Evolutionary conservation across 2,329 filamentous ascomycete genomes (phyloP), one percentile per base, ranked within the genome.

Genomic region (Talaromyces piceae): DNA sequence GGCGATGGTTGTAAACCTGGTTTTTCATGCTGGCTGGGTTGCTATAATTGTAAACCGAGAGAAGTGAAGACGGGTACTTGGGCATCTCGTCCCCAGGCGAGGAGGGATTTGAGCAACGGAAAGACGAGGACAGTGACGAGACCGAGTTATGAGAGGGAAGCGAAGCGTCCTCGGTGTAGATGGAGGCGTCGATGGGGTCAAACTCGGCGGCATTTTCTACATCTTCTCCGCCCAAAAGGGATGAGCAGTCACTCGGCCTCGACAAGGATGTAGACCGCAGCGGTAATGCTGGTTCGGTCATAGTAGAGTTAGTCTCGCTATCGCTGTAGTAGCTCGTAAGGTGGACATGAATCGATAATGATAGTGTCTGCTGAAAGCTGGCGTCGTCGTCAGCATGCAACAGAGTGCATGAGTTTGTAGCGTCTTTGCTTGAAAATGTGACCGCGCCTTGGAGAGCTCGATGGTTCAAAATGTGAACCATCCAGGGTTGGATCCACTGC

Each of bases 401-500:
- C 5, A 47, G 41, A 41, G 11, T 28, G 22, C 18, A 59, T 80
- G 75, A 46, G 91, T 84, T 62, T n/a, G n/a, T n/a, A 77, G n/a
- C 95, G 76, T 48, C 95, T 80, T 55, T 33, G 28, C 37, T 49
- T 6, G 51, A 27, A 13, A 47, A 50, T 6, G 47, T 22, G 33
- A 47, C 33, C 16, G 51, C 33, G 20, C 51, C 44, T 27, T 53
- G 47, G 4, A 53, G 30, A 12, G 39, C 51, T 9, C 47, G 51
- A 22, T 53, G 51, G n/a, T 45, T 53, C 11, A 53, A 30, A 6
- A 53, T 49, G 37, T 46, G 43, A 27, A 39, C 81, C 79, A 83
- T 82, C 83, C 86, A 95, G 2, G 87, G 86, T 5, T 86, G 81
- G 50, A 91, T 84, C 90, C 90, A 95, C 66, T 93, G 87, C 4